Evolutionary conservation across 2,329 filamentous ascomycete genomes (phyloP).

Genomic region (Dothideomycetes sp.): DNA sequence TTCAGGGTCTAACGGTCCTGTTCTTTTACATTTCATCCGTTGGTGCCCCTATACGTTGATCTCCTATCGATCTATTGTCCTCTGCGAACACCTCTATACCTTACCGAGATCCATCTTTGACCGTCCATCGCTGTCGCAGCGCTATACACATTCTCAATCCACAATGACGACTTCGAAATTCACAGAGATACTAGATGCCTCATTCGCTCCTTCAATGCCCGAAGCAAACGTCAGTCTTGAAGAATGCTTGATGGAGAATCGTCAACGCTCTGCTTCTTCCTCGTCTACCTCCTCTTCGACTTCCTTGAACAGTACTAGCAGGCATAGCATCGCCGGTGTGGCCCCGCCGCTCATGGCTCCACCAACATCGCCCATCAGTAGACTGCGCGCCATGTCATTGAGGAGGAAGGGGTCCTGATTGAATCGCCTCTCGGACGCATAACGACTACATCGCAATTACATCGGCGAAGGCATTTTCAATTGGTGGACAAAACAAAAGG

Average conservation of each 20-base stretch:
- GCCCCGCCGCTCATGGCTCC: neutral
- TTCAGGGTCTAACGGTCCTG: neutral
- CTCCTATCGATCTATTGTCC: neutral
- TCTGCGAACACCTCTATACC: neutral
- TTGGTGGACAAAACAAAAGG: no score
- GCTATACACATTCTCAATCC: neutral
- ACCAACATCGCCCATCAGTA: neutral
- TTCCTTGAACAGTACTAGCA: neutral
- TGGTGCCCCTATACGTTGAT: neutral
- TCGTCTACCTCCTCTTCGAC: conserved; percentile 11
- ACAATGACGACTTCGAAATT: conserved; percentile 24
- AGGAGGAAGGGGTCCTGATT: neutral
- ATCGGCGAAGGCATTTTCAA: neutral
- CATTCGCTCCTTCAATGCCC: conserved; percentile 18
- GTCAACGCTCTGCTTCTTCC: conserved; percentile 19
- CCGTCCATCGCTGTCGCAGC: neutral
- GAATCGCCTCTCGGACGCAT: neutral
- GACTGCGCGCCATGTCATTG: neutral
- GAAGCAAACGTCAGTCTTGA: conserved; percentile 22
- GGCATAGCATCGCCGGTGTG: neutral
- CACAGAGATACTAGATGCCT: conserved; percentile 23
- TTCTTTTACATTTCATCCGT: neutral
- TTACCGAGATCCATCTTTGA: neutral
- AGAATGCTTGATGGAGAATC: conserved; percentile 21
- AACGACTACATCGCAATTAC: neutral